These are phyloP conservation scores for Podila horticola DNA, from an alignment of 192 early-diverging fungal genomes.

Conservation along the genomic window DNA sequence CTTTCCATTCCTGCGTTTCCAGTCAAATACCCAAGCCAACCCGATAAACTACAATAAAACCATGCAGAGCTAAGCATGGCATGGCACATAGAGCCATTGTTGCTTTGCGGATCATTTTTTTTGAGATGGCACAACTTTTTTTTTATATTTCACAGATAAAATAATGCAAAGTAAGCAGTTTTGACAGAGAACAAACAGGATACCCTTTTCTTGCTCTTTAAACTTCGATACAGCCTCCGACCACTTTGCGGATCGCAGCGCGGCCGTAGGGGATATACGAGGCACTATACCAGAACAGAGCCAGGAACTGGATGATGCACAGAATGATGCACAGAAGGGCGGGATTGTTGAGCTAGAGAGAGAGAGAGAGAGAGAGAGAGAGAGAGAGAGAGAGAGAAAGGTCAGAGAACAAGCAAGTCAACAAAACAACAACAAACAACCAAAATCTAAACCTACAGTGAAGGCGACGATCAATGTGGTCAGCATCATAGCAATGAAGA, in stretches of 20 bases:
- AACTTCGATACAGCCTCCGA: constrained; percentile 62
- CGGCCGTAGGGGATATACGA: constrained; percentile 95
- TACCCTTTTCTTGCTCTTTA: neutral
- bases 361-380: neutral
- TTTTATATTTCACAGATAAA: too few species aligned
- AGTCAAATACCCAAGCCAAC: constrained; percentile 51
- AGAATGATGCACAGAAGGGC: constrained; percentile 82
- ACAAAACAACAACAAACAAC: neutral
- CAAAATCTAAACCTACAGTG: constrained; percentile 46
- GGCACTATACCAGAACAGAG: constrained; percentile 88
- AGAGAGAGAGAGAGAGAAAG: neutral
- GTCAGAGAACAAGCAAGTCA: neutral
- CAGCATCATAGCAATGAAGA: constrained; percentile 76
- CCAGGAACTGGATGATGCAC: constrained; percentile 88
- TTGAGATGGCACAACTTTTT: too few species aligned
- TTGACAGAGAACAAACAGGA: neutral
- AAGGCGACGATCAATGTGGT: constrained; percentile 82
- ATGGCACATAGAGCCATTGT: too few species aligned
- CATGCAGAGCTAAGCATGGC: neutral
- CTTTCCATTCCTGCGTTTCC: neutral
- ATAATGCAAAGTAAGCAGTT: too few species aligned
- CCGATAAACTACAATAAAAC: constrained; percentile 10
- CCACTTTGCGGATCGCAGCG: constrained; percentile 66
- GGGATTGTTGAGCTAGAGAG: constrained; percentile 52
- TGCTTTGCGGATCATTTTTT: too few species aligned